Evolutionary conservation across 139 green algal species (phyloP), one percentile per base, ranked within the genome.

Genomic region (Micractinium sp.): DNA sequence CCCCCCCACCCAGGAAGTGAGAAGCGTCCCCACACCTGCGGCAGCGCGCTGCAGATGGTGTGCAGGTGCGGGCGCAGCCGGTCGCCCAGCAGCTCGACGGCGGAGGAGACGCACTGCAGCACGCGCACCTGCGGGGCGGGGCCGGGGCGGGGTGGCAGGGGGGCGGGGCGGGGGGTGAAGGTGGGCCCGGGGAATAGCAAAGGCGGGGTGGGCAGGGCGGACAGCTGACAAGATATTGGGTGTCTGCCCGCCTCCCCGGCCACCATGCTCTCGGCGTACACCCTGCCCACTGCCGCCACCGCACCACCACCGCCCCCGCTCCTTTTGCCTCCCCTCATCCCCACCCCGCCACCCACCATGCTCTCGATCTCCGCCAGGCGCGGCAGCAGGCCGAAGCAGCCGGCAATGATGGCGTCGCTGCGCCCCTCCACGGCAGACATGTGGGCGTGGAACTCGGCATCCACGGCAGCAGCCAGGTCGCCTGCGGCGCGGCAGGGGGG

Each of bases 21-120:
- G n/a, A n/a, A n/a, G n/a, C n/a, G n/a, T n/a, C n/a, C n/a, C n/a
- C n/a, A 75, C 20, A 96, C 91, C 84, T 95, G 90, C 16, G 94
- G 95, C 85, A 97, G 89, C 0, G 93, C 93, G 4, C 63, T 87
- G 23, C 94, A 93, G 39, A 97, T 92, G 38, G 93, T 90, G 29
- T 87, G 91, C 39, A 97, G 91, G 81, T 97, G 93, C 0, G 95
- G 93, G 60, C 85, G 80, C 77, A 96, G 90, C 74, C 85, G 87
- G 35, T 94, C 90, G 19, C 95, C 95, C 41, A 96, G 84, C 38
- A 95, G 92, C 87, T 97, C 95, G 20, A 97, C 92, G 36, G 94
- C 66, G 5, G 95, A 91, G 14, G 91, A 94, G 47, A 97, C 93
- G 39, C 95, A 93, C 91, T 97, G 95, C 89, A 97, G 92, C 85